Evolutionary conservation across 169 alveolate species (phyloP), one percentile per base, ranked within the genome.

Genomic region (Babesia sp.): DNA sequence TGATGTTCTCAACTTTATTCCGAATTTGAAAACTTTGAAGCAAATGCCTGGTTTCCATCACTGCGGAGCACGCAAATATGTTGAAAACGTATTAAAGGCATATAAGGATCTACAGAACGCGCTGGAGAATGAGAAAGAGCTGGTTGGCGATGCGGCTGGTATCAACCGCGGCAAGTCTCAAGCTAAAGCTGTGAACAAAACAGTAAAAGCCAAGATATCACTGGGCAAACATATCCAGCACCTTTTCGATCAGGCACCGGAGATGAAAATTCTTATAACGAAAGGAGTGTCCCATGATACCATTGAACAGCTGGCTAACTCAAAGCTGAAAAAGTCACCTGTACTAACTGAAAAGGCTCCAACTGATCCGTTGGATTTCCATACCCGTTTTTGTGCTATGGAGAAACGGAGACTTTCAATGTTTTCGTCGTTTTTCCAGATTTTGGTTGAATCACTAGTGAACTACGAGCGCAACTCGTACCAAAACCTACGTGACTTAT

Each of bases 191-290:
- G 61, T 66, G 51, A 71, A 50, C 42, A 53, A 74, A n/a, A 80
- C 88, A 11, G 64, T 69, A 34, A 60, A 74, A 29, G 84, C 84
- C 9, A 80, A 80, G 72, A 42, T 64, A 31, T 39, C 75, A 31
- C 48, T 80, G 24, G 79, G 80, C 20, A 80, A 71, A 31, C 70
- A 80, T 22, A 69, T 80, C 31, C 66, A 69, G 57, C 58, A 71
- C 34, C 64, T 80, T 36, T 80, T 80, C 46, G 71, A 60, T 12
- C 61, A 24, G 55, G 88, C 88, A 0, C 88, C 88, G 7, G 88
- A 71, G 29, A 39, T 80, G 81, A 66, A 61, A 64, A 56, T 50
- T 29, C 67, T 77, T 1, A 56, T 48, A 68, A 28, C 74, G 0
- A 64, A 50, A 29, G 61, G 59, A 14, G 63, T 64, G 0, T 50